Percentiles rank a stretch among this genome's conserved stretches.
Conservation (phyloP, 768 basidiomycete species). For the Clathrus columnatus region DNA sequence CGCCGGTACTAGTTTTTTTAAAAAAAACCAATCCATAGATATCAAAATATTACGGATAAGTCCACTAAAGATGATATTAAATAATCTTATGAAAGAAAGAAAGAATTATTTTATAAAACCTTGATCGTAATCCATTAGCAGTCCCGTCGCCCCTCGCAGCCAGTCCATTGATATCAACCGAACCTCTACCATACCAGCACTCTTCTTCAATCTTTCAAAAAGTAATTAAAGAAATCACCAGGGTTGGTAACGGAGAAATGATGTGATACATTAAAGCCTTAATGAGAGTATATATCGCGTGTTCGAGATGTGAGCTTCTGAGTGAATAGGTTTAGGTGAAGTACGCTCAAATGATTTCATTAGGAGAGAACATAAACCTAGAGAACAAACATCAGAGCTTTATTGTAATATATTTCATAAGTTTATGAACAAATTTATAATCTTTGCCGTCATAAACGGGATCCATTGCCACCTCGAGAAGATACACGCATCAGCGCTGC, state of each 20-base stretch:
- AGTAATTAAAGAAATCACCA: neutral
- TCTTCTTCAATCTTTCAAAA: neutral
- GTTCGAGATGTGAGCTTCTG: conserved; percentile 15
- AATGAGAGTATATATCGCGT: conserved; percentile 16
- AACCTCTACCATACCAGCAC: neutral
- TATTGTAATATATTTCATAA: too few species aligned
- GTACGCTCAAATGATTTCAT: conserved; percentile 14
- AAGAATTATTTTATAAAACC: too few species aligned
- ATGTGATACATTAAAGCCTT: conserved; percentile 16
- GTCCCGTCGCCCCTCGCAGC: neutral
- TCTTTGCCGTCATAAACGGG: conserved; percentile 14
- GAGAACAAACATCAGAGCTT: too few species aligned
- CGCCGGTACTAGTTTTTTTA: too few species aligned
- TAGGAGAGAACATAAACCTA: conserved; percentile 15
- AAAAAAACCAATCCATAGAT: too few species aligned
- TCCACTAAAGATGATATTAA: too few species aligned
- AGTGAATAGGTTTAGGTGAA: conserved; percentile 12
- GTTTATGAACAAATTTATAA: too few species aligned
- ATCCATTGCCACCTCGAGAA: conserved; percentile 13
- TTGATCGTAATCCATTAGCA: conserved; percentile 6
- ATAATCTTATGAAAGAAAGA: too few species aligned
- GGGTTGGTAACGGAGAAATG: neutral
- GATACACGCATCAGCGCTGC: conserved; percentile 10
- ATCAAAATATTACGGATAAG: too few species aligned
- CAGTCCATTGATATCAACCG: neutral